Conservation (phyloP, 2,329 filamentous ascomycete species). For the Hymenotorrendiella dingleyae region DNA sequence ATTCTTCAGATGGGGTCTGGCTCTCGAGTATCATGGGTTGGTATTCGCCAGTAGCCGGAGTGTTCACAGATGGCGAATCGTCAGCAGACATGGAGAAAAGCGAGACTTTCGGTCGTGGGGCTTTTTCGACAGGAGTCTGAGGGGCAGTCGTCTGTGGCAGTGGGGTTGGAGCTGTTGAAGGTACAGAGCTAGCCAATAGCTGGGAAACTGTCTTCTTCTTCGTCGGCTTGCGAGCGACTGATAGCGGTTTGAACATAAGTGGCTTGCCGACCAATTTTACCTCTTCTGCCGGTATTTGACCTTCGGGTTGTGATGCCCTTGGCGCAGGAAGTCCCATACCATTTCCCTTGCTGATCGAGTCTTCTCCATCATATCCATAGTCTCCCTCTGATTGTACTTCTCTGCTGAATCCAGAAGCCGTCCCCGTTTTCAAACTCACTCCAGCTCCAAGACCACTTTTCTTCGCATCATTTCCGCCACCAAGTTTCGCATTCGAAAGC, state of each 20-base stretch:
- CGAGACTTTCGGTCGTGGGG: constrained; percentile 56
- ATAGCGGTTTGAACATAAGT: constrained; percentile 84
- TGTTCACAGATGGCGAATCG: constrained; percentile 5
- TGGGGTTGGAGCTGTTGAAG: constrained; percentile 18
- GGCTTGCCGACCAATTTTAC: constrained; percentile 70
- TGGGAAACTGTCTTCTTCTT: constrained; percentile 51
- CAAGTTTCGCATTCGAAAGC: constrained; percentile 36
- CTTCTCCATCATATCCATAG: constrained; percentile 23
- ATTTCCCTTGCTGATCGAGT: constrained; percentile 21
- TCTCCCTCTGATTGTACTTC: constrained; percentile 34
- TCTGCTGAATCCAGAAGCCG: constrained; percentile 74
- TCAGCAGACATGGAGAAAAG: constrained; percentile 60
- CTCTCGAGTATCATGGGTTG: constrained; percentile 43
- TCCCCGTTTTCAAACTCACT: constrained; percentile 75
- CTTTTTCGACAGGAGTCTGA: constrained; percentile 21
- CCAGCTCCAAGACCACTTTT: constrained; percentile 40
- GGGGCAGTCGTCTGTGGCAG: constrained; percentile 20
- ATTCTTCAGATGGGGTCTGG: constrained; percentile 12
- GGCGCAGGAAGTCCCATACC: constrained; percentile 37
- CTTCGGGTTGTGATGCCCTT: constrained; percentile 46
- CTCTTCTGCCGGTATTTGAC: constrained; percentile 52
- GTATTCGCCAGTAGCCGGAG: constrained; percentile 34
- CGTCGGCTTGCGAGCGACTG: constrained; percentile 68
- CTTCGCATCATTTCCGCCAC: constrained; percentile 20
- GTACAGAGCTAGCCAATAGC: constrained; percentile 6